Evolutionary conservation across 2,329 filamentous ascomycete species (phyloP), one percentile per base, ranked within the genome.

Genomic region (Talaromyces sp.): DNA sequence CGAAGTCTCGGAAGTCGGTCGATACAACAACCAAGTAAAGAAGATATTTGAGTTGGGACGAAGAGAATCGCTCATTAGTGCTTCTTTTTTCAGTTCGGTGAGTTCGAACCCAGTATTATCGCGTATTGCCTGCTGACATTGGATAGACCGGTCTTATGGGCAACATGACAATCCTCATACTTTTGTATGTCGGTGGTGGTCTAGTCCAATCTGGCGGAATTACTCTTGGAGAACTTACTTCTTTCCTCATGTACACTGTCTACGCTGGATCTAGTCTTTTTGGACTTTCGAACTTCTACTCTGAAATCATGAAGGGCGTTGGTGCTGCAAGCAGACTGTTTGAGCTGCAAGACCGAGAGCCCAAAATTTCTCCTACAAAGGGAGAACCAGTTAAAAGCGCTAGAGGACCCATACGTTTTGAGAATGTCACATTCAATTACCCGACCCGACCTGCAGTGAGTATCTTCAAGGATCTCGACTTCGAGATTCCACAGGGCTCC

Each of bases 241-340:
- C 93, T 0, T 99, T 99, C 79, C 86, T 99, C 81, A 98, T 99
- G 94, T 99, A 98, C 78, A 96, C 93, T 3, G 94, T 92, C 3
- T 98, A 89, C 71, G 88, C 88, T 62, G 88, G 88, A 19, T 95
- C 91, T 58, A 96, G 92, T 78, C 86, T 99, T 68, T 97, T 98
- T 71, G 95, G 95, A 3, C 83, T 99, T 1, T 97, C 93, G 3
- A 92, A 91, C 64, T 99, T 99, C 80, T 99, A 97, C 79, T 97
- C 93, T 0, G 95, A 99, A 76, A 84, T 99, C 67, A 99, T 99
- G 95, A 99, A 99, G 78, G 96, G 96, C 49, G 94, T 97, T 3
- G 95, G 96, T 72, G 95, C 95, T 49, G 95, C 95, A n/a, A 96
- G 90, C 73, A 90, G 95, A 67, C 84, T 99, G 1, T 99, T 99